phyloP scores from a whole-genome alignment of 2,329 filamentous ascomycete species.

The Pseudogymnoascus sp. region DNA sequence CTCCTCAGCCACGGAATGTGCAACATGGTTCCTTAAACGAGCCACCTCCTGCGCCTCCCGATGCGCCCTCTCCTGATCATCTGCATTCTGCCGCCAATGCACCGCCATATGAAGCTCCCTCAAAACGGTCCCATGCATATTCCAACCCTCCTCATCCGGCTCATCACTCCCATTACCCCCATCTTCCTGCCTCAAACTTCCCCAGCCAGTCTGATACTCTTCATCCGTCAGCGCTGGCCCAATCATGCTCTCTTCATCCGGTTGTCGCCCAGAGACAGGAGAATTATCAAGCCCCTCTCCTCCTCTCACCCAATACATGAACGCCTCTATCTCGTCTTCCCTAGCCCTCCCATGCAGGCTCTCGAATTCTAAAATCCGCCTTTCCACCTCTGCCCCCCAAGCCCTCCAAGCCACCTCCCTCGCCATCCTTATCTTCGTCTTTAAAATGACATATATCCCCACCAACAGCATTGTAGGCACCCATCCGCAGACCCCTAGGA shows the following conservation, averaged over 20 bases:
- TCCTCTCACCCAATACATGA: neutral
- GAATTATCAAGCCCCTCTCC: neutral
- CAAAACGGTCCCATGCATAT: neutral
- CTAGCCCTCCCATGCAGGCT: neutral
- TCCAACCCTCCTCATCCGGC: neutral
- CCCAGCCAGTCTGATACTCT: neutral
- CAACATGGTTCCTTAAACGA: neutral
- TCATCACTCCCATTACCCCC: neutral
- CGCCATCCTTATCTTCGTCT: neutral
- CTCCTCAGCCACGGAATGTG: neutral
- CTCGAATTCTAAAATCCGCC: neutral
- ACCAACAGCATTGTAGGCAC: neutral
- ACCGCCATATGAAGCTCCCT: conserved; percentile 1
- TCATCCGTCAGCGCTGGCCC: neutral
- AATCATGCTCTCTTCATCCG: neutral
- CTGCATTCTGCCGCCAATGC: neutral
- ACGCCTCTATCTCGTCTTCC: neutral
- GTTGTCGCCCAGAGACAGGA: neutral
- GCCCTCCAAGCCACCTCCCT: neutral
- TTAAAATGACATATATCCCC: neutral
- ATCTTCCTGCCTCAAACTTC: neutral
- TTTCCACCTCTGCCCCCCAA: neutral
- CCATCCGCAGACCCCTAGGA: neutral
- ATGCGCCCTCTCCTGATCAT: neutral
- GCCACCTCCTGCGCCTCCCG: neutral